These are phyloP conservation scores for Eucalyptus dawsonii DNA, from an alignment of 345 rosid genomes.

Conservation along the genomic window DNA sequence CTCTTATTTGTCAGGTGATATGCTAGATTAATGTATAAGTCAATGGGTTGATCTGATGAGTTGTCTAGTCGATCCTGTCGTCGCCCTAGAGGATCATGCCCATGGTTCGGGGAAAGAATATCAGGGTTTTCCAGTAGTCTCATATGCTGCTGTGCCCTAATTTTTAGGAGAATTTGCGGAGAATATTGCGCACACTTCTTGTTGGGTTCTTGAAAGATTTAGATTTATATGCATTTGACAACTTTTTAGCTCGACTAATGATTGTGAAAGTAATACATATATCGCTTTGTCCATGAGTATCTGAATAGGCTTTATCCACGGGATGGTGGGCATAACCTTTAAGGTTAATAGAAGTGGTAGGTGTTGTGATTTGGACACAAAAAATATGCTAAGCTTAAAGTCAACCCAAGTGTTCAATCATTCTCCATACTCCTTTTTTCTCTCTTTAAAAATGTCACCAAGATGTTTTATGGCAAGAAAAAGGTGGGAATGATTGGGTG, in stretches of 20 bases:
- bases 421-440: background rate
- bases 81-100: background rate
- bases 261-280: background rate
- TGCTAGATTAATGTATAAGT: background rate
- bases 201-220: background rate
- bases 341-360: background rate
- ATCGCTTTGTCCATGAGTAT: background rate
- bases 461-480: background rate
- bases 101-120: background rate
- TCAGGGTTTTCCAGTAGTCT: background rate
- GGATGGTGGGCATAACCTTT: background rate
- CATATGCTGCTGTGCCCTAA: background rate
- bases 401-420: background rate
- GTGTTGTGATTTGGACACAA: background rate
- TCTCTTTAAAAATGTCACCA: background rate
- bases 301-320: background rate
- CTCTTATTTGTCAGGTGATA: background rate
- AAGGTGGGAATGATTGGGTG: background rate
- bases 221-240: background rate
- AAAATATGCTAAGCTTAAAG: background rate
- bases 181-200: background rate
- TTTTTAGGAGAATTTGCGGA: background rate
- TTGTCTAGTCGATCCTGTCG: background rate
- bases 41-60: background rate
- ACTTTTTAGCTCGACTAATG: background rate